Evolutionary conservation across 2,329 filamentous ascomycete species (phyloP).

Genomic region (Ophiobolus disseminans): DNA sequence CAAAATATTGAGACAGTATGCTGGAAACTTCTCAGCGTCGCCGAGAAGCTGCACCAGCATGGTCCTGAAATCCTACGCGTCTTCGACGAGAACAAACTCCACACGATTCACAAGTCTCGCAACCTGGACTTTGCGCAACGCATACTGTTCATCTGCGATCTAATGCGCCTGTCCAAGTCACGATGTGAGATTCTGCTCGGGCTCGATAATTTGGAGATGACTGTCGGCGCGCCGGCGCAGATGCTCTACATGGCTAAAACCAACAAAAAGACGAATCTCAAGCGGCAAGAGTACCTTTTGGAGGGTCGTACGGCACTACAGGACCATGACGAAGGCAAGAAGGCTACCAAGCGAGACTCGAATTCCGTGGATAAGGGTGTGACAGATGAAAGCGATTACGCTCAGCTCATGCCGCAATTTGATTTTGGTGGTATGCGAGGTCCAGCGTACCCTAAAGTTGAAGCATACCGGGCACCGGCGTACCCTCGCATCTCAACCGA

Average conservation of each 20-base stretch:
- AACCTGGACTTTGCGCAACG: conserved; percentile 1
- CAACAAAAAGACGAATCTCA: conserved; percentile 4
- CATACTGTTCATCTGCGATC: conserved; percentile 3
- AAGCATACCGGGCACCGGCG: no score
- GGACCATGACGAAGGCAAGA: background rate
- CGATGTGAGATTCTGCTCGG: conserved; percentile 4
- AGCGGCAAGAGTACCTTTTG: background rate
- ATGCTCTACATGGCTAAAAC: background rate
- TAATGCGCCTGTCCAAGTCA: conserved; percentile 7
- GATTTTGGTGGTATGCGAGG: no score
- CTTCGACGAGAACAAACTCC: conserved; percentile 1
- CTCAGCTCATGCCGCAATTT: no score
- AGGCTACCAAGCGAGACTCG: no score
- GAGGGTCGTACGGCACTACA: background rate
- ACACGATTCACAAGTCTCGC: background rate
- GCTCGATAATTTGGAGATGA: conserved; percentile 4
- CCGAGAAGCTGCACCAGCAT: conserved; percentile 3
- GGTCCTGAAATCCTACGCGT: conserved; percentile 8
- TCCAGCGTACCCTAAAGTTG: no score
- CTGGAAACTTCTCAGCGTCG: conserved; percentile 4
- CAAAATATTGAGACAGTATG: conserved; percentile 2
- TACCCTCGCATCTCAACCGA: no score
- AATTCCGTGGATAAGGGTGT: no score
- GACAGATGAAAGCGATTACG: no score
- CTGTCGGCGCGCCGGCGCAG: conserved; percentile 3